Percentiles rank a stretch among this genome's conserved stretches.
phyloP scores from a whole-genome alignment of 768 basidiomycete species.

The Rhodotorula kratochvilovae region DNA sequence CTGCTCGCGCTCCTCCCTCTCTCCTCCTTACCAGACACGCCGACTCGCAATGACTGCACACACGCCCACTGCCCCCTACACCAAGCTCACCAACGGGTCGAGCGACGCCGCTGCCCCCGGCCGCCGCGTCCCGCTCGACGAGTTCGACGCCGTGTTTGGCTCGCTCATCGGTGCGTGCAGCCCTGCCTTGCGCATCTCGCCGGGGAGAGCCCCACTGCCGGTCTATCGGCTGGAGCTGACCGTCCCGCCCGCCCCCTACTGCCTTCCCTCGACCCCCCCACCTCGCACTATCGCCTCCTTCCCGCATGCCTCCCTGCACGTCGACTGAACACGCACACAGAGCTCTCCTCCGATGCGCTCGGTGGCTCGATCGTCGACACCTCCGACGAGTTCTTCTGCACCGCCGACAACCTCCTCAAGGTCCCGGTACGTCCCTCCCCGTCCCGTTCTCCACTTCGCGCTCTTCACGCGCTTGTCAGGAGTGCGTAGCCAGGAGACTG shows the following conservation, averaged over 20 bases:
- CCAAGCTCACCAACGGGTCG: background rate
- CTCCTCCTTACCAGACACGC: background rate
- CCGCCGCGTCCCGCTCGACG: slow-evolving; percentile 14
- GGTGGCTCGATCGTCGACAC: slow-evolving; percentile 69
- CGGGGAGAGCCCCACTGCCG: background rate
- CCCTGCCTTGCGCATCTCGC: too few relatives aligned
- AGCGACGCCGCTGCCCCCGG: background rate
- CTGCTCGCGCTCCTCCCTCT: background rate
- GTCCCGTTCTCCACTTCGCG: background rate
- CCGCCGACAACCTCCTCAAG: slow-evolving; percentile 73
- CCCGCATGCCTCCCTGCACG: background rate
- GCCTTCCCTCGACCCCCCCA: background rate
- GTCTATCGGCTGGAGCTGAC: background rate
- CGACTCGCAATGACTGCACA: background rate
- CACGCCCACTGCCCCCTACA: background rate
- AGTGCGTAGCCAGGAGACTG: background rate
- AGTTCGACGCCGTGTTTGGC: slow-evolving; percentile 24
- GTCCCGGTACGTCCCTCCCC: slow-evolving; percentile 59
- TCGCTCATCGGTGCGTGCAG: slow-evolving; percentile 30
- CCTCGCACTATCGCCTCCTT: background rate
- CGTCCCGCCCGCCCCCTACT: background rate
- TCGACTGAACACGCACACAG: slow-evolving; percentile 49
- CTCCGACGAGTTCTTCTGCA: slow-evolving; percentile 95
- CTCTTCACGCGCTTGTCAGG: too few relatives aligned
- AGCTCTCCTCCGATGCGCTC: slow-evolving; percentile 79